phyloP scores from a whole-genome alignment of 768 basidiomycete species.

The Tylopilus cervinicoccineus region DNA sequence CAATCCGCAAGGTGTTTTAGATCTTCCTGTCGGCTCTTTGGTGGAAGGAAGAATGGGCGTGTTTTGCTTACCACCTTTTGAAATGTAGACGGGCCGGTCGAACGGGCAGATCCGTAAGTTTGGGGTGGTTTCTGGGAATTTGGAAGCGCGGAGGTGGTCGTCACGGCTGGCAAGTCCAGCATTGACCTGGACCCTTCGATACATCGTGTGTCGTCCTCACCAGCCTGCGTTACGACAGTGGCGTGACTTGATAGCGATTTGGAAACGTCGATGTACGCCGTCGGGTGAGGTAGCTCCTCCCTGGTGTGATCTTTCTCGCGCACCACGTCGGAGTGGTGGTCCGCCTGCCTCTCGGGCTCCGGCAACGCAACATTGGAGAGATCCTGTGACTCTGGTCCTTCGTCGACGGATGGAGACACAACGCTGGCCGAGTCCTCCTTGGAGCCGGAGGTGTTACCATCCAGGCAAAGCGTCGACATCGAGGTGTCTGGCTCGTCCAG shows the following conservation, averaged over 20 bases:
- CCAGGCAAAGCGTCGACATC: slow-evolving; percentile 57
- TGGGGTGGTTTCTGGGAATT: slow-evolving; percentile 13
- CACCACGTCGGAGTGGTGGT: background rate
- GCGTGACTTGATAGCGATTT: slow-evolving; percentile 31
- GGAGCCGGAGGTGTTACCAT: slow-evolving; percentile 28
- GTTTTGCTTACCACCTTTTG: slow-evolving; percentile 84
- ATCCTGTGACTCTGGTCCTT: slow-evolving; percentile 10
- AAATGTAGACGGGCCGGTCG: slow-evolving; percentile 63
- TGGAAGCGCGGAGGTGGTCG: slow-evolving; percentile 32
- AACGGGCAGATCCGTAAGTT: slow-evolving; percentile 45
- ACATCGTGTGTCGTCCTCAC: background rate
- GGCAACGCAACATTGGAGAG: slow-evolving; percentile 27
- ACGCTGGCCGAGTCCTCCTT: slow-evolving; percentile 14
- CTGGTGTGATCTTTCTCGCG: slow-evolving; percentile 2
- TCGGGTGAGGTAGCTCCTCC: slow-evolving; percentile 32
- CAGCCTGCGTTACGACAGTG: slow-evolving; percentile 7
- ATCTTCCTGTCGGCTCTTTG: slow-evolving; percentile 75
- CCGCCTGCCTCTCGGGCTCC: background rate
- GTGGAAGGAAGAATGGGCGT: slow-evolving; percentile 80
- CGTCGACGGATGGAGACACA: slow-evolving; percentile 17
- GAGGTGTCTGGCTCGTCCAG: slow-evolving; percentile 39
- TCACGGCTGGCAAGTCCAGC: slow-evolving; percentile 21
- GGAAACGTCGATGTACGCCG: slow-evolving; percentile 44
- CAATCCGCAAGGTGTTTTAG: slow-evolving; percentile 81
- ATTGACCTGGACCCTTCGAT: background rate